A percentile compares a stretch with the other conserved stretches of the same genome.
phyloP scores from a whole-genome alignment of 2,329 filamentous ascomycete species.

The Sporothrix inflata region DNA sequence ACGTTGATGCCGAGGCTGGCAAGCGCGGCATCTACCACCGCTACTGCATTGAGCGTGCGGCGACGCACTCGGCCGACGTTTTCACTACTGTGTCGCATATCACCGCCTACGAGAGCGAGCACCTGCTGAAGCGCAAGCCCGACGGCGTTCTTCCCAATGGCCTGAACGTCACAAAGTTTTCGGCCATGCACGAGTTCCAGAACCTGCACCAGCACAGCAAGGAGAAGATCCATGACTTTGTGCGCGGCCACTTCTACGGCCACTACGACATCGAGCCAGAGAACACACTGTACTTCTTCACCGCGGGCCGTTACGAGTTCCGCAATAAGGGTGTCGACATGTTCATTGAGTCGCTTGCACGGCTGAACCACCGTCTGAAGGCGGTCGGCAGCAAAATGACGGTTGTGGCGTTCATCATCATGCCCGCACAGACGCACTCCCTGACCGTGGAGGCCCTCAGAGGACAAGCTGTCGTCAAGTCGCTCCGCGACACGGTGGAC shows the following conservation, averaged over 20 bases:
- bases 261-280: constrained; percentile 97
- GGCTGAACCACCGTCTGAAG: constrained; percentile 93
- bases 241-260: constrained; percentile 96
- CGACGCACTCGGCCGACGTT: constrained; percentile 89
- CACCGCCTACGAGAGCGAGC: constrained; percentile 96
- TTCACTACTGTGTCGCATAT: constrained; percentile 99
- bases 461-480: constrained; percentile 97
- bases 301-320: constrained; percentile 94
- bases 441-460: constrained; percentile 94
- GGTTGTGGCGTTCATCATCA: constrained; percentile 96
- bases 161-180: constrained; percentile 97
- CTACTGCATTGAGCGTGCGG: constrained; percentile 95
- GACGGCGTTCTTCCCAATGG: constrained; percentile 96
- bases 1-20: constrained; percentile 93
- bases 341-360: constrained; percentile 96
- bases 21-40: constrained; percentile 98
- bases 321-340: constrained; percentile 99
- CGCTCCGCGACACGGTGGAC: constrained; percentile 87
- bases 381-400: constrained; percentile 82
- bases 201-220: constrained; percentile 96
- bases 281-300: constrained; percentile 98
- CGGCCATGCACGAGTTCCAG: constrained; percentile 97
- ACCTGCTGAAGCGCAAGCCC: constrained; percentile 94
- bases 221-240: constrained; percentile 97
- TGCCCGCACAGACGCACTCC: constrained; percentile 95